phyloP scores from a whole-genome alignment of 1,284 basidiomycete species.

The Ustilago hordei region DNA sequence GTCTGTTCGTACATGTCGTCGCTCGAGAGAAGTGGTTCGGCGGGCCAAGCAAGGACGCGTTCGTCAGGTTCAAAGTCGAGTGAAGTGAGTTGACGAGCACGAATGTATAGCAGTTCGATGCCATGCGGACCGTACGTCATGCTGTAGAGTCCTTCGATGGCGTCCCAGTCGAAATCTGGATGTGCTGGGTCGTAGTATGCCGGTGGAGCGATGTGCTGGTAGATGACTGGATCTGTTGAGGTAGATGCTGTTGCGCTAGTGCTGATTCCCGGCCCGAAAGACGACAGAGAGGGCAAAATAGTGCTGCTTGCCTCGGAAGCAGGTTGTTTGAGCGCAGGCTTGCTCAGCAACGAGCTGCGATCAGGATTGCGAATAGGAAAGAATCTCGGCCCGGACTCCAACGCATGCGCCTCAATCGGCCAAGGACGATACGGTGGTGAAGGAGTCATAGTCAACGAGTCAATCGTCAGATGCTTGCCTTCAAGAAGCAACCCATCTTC shows the following conservation, averaged over 20 bases:
- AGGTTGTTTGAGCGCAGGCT: background rate
- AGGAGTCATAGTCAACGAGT: slow-evolving; percentile 47
- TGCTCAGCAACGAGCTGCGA: slow-evolving; percentile 14
- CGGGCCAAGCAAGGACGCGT: slow-evolving; percentile 34
- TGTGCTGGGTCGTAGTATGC: slow-evolving; percentile 45
- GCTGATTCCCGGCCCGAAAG: slow-evolving; percentile 3
- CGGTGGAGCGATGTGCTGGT: slow-evolving; percentile 27
- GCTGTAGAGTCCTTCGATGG: slow-evolving; percentile 51
- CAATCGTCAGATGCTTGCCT: slow-evolving; percentile 34
- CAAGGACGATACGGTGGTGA: slow-evolving; percentile 51
- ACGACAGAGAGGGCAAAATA: slow-evolving; percentile 13
- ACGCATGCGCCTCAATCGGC: slow-evolving; percentile 32
- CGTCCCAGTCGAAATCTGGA: slow-evolving; percentile 52
- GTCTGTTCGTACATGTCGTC: slow-evolving; percentile 52
- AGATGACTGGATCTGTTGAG: slow-evolving; percentile 10
- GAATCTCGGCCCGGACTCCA: slow-evolving; percentile 24
- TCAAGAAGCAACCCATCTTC: slow-evolving; percentile 30
- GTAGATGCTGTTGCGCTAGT: background rate
- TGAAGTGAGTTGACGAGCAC: slow-evolving; percentile 46
- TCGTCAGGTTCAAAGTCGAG: slow-evolving; percentile 52
- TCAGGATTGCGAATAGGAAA: slow-evolving; percentile 28
- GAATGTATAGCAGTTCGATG: slow-evolving; percentile 55
- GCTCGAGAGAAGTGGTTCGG: slow-evolving; percentile 45
- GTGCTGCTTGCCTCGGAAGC: background rate
- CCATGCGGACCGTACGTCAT: slow-evolving; percentile 61